Base-by-base conservation (phyloP, 2,329 filamentous ascomycete species). In the Calonectria montana region DNA sequence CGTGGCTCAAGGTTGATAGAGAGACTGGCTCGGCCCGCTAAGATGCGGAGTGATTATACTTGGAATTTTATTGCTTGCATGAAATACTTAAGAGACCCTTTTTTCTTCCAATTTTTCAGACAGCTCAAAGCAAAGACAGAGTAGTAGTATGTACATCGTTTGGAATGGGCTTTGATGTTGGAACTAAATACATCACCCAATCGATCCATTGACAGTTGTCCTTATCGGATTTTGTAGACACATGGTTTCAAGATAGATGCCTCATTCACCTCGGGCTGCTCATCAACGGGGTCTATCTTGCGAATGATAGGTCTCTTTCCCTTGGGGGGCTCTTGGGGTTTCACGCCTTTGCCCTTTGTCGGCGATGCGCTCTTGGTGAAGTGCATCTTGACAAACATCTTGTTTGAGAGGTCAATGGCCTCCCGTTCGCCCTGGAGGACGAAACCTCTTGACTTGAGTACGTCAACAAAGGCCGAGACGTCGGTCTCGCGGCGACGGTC, bases 321-420 rank as follows among this genome's bases (percentile, higher is more conserved):
- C 79, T 82, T 86, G 48, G 80, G 88, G 83, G 92, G 91, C 21
- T 92, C 93, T 78, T 91, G 74, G 16, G 83, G 81, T 66, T 84
- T 87, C 16, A 87, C 90, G 75, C 93, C 91, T 86, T 97, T 97
- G 27, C 95, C 95, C 81, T 91, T 93, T 2, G 88, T 88, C 0
- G 96, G 93, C 53, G 91, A 86, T 23, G 91, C 91, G n/a, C 89
- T 91, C 86, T 98, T 99, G 78, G 96, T 87, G 83, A 99, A 99
- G 78, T 93, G 91, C 95, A 99, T 96, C 85, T 93, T 94, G 77
- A 98, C 96, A 86, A 99, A 99, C 97, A 99, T 99, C 86, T 94
- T 97, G 85, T 99, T 99, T 68, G 89, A 90, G 79, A 97, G 86
- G 85, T 99, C 95, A 12, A 97, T 88, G 0, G 92, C 90, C 57